Base-by-base conservation (phyloP, 176 grass and related monocot genomes). In the Avena insularis region DNA sequence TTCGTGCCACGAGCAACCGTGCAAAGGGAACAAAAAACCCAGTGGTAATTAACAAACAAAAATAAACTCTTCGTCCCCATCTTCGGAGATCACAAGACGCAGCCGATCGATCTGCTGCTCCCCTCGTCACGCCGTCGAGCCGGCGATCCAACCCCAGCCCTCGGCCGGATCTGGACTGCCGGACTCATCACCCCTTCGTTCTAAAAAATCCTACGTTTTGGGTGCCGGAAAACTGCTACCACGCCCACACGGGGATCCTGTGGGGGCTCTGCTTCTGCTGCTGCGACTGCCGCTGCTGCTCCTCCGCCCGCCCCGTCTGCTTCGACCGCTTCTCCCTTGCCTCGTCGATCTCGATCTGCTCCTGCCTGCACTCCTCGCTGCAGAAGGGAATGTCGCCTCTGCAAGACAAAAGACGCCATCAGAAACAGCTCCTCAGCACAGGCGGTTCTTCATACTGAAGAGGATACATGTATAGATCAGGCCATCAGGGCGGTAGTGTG, bases 301-400 rank as follows among this genome's bases (percentile, higher is more conserved):
- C 90, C 83, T 89, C 90, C 21, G 88, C 67, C 36, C 75, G 10
- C 73, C 71, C 82, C 2, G 79, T 84, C 84, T 93, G 82, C 74
- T 85, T 95, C 70, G 72, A 79, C 31, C 91, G 36, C 36, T 83
- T 86, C 84, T 95, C 89, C 50, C 62, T 89, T 50, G 89, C 89
- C 85, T 96, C 94, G 62, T 96, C 94, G 35, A 93, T 90, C 71
- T 93, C 91, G 82, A 98, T 98, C 91, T 98, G 93, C 82, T 95
- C 95, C 85, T 87, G 88, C 83, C 95, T 84, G 89, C 95, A 98
- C 89, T 98, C 95, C 91, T 93, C 91, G 89, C 95, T 98, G 13
- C 95, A 98, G 93, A 98, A 98, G 65, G 95, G 93, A 35, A 58
- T 92, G 89, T 98, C 87, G 20, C 96, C 96, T 93, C 96, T 98